Conservation (phyloP, 2,329 filamentous ascomycete genomes). For the Fusarium solani-melongenae region DNA sequence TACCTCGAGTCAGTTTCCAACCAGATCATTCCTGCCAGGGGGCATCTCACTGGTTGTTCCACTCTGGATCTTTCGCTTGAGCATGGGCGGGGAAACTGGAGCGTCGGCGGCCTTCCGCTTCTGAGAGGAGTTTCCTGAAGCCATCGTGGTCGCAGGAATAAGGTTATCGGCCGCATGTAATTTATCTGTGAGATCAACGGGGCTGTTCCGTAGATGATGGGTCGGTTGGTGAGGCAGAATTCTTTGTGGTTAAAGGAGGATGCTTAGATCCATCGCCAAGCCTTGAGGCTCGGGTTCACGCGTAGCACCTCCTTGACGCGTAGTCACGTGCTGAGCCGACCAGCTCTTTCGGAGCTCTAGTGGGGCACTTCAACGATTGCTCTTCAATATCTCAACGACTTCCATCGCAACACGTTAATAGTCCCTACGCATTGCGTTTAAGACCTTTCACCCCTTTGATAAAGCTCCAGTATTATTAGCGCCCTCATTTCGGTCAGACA, state of each 20-base stretch:
- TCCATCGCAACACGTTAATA: not conserved
- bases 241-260: slow-evolving; percentile 10
- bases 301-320: slow-evolving; percentile 40
- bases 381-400: not conserved
- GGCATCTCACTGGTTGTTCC: slow-evolving; percentile 59
- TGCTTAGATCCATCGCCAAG: slow-evolving; percentile 20
- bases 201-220: not conserved
- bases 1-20: slow-evolving; percentile 48
- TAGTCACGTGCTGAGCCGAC: slow-evolving; percentile 44
- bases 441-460: not conserved
- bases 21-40: not conserved
- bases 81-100: slow-evolving; percentile 63
- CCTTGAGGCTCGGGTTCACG: slow-evolving; percentile 13
- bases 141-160: slow-evolving; percentile 37
- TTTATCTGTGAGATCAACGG: not conserved
- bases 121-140: slow-evolving; percentile 30
- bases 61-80: slow-evolving; percentile 64
- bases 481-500: not conserved
- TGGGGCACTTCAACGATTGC: slow-evolving; percentile 11
- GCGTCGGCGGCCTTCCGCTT: slow-evolving; percentile 54
- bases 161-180: slow-evolving; percentile 24
- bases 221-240: not conserved
- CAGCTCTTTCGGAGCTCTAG: slow-evolving; percentile 11
- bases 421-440: not conserved
- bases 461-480: not conserved